phyloP scores from a whole-genome alignment of 2,329 filamentous ascomycete species.

The Akanthomyces uredinophilus region DNA sequence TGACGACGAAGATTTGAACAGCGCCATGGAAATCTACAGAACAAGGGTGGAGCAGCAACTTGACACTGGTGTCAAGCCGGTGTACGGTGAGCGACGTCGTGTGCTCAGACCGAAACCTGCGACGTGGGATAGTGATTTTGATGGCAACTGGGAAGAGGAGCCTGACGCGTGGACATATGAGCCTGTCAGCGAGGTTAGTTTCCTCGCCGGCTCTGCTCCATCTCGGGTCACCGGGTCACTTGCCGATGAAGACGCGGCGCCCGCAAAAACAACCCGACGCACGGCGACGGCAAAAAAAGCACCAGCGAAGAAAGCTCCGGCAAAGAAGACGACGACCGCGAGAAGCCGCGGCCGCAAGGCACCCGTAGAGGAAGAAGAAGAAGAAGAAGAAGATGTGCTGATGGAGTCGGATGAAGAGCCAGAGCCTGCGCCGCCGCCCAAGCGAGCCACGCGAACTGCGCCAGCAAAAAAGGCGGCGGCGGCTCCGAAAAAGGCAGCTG shows the following conservation, averaged over 20 bases:
- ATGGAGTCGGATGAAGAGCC: conserved; percentile 50
- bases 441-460: conserved; percentile 14
- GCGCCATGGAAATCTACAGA: conserved; percentile 69
- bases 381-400: conserved; percentile 37
- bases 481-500: conserved; percentile 13
- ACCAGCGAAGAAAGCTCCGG: conserved; percentile 41
- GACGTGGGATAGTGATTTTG: conserved; percentile 82
- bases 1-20: conserved; percentile 61
- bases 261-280: conserved; percentile 30
- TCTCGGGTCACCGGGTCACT: conserved; percentile 18
- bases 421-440: conserved; percentile 26
- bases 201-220: conserved; percentile 18
- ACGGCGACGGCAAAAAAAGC: conserved; percentile 39
- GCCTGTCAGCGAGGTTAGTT: conserved; percentile 16
- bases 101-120: conserved; percentile 69
- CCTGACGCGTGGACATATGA: conserved; percentile 50
- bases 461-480: conserved; percentile 15
- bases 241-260: conserved; percentile 43
- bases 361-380: conserved; percentile 26
- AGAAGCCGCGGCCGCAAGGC: conserved; percentile 34
- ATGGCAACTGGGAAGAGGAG: conserved; percentile 81
- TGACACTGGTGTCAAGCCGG: conserved; percentile 51
- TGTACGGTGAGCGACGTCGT: conserved; percentile 31
- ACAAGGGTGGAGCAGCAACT: conserved; percentile 67
- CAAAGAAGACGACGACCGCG: conserved; percentile 24